Evolutionary conservation across 2,329 filamentous ascomycete genomes (phyloP), one percentile per base, ranked within the genome.

Genomic region (Ascochyta koolunga): DNA sequence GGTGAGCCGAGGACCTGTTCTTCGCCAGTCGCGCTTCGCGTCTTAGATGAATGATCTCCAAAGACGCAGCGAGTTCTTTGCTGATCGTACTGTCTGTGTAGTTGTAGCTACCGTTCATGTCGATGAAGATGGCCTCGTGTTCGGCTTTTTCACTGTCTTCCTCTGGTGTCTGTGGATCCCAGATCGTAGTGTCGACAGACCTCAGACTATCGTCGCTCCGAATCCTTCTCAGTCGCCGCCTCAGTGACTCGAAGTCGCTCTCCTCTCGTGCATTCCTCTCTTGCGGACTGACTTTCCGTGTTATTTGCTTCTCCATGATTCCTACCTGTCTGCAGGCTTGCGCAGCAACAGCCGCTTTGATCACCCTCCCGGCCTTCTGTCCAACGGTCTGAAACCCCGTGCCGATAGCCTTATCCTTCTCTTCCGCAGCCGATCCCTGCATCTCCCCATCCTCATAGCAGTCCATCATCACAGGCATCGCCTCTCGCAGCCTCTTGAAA

Each of bases 161-260:
- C 16, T 47, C 32, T 16, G 15, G 16, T 4, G 21, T 32, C 9
- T 36, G 31, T 2, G 44, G 47, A 35, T 45, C 19, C 53, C 47
- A 54, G n/a, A 57, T 50, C 21, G 46, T 53, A 4, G 57, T 58
- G 1, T 60, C 52, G 6, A 60, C 43, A 4, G 59, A 60, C 7
- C 57, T 22, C n/a, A 60, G 22, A 41, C 54, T 62, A 13, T 44
- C 42, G 15, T 48, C 48, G 16, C 54, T 58, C 19, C 15, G 56
- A 3, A 22, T 13, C 10, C 57, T 45, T 4, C 46, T 25, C 29
- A 57, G 22, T 11, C 50, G 25, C 38, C n/a, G 16, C 13, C 21
- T 25, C 50, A 57, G 5, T 2, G 38, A 50, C 15, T 16, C 35
- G 6, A 35, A 36, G 19, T 54, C 51, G 18, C 18, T 24, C 4